Percentiles rank a stretch among this genome's conserved stretches.
phyloP scores from a whole-genome alignment of 2,329 filamentous ascomycete species.

The Akanthomyces muscarius region DNA sequence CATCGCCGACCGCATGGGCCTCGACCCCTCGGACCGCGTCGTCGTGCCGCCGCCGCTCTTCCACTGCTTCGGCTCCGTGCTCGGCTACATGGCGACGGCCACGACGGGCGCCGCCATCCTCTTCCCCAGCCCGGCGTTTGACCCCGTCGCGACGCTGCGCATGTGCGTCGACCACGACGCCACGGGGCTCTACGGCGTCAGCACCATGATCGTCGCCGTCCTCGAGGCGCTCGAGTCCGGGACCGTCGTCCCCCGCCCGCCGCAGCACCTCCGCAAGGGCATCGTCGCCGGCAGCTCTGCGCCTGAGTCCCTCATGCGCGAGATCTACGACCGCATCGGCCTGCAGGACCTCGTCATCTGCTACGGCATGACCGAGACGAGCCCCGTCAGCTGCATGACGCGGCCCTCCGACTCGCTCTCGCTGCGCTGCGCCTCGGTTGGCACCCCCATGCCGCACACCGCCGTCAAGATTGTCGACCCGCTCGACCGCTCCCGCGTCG shows the following conservation, averaged over 20 bases:
- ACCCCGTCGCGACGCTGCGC: conserved; percentile 66
- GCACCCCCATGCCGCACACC: conserved; percentile 80
- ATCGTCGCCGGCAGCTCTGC: conserved; percentile 88
- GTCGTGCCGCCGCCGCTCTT: conserved; percentile 85
- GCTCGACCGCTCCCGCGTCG: conserved; percentile 49
- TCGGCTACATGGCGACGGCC: conserved; percentile 95
- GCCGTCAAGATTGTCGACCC: conserved; percentile 70
- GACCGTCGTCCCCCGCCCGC: conserved; percentile 24
- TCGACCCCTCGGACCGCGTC: conserved; percentile 69
- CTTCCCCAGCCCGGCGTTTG: conserved; percentile 83
- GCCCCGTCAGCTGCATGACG: conserved; percentile 77
- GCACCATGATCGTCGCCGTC: conserved; percentile 91
- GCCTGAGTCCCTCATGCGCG: conserved; percentile 74
- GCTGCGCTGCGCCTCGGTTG: conserved; percentile 72
- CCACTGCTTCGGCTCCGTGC: conserved; percentile 83
- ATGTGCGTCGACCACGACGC: conserved; percentile 51
- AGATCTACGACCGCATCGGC: conserved; percentile 69
- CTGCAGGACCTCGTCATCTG: conserved; percentile 83
- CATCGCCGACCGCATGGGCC: conserved; percentile 80
- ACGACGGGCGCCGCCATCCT: conserved; percentile 76
- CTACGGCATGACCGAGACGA: conserved; percentile 95
- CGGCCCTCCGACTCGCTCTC: conserved; percentile 68
- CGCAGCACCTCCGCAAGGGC: conserved; percentile 65
- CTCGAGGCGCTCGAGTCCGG: conserved; percentile 65
- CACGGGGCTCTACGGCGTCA: conserved; percentile 76